Base-by-base conservation (phyloP, 2,329 filamentous ascomycete species). In the Paecilomyces formosus region DNA sequence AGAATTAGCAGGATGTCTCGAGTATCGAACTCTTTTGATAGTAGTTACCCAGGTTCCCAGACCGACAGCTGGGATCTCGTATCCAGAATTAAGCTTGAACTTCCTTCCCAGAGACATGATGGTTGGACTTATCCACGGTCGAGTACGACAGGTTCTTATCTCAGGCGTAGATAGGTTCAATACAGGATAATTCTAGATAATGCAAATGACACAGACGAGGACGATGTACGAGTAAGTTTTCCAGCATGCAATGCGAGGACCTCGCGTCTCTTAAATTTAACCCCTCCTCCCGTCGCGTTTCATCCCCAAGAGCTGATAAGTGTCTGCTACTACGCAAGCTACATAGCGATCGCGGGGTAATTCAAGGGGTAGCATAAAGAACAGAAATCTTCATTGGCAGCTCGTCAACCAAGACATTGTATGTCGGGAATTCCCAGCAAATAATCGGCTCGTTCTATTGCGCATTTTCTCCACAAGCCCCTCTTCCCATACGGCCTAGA, bases 71-170 rank as follows among this genome's bases (percentile, higher is more conserved):
- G 76, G 76, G 61, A 78, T 78, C 26, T 68, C 63, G 39, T 73
- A 69, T 52, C 74, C 76, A 35, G 74, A 77, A 62, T 77, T 78
- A 39, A 78, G 69, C 61, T 74, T 77, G 56, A 71, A 74, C 21
- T 65, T 64, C 45, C 68, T 69, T 57, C 71, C 70, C 9, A 71
- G 59, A 62, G 72, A 69, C 71, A 75, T 74, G 66, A 13, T 52
- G 5, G 15, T 8, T 9, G 7, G 13, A 18, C 5, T 45, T 45
- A 21, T 45, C 6, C n/a, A 2, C n/a, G 8, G n/a, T 45, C n/a
- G 18, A 18, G 35, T 18, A 31, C 6, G 24, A 26, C 24, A 26
- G 6, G 6, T 26, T 26, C 24, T 26, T 26, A 26, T 26, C 3
- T 6, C 3, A 6, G 6, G 24, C 24, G 24, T 6, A 26, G 6